These are phyloP conservation scores for Coelastrella sp. DNA, from an alignment of 139 green algal species.

Conservation along the genomic window DNA sequence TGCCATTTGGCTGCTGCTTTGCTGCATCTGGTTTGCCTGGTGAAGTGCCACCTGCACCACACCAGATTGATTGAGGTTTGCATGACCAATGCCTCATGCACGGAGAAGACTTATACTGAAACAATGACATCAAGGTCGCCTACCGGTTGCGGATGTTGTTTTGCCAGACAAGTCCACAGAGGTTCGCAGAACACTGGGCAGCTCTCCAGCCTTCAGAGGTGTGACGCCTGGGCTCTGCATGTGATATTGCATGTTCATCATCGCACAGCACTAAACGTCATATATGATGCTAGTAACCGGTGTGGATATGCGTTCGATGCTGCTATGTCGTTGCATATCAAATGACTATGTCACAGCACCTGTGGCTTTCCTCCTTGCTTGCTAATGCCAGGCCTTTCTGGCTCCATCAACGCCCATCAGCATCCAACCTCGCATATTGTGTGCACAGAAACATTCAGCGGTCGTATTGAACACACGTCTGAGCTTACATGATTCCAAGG, in stretches of 20 bases:
- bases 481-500: too few relatives aligned
- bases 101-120: not conserved
- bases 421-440: too few relatives aligned
- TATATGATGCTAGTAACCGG: too few relatives aligned
- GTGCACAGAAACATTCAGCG: too few relatives aligned
- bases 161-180: not conserved
- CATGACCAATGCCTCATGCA: too few relatives aligned
- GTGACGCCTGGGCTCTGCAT: not conserved
- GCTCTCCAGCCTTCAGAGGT: conserved; percentile 21
- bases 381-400: not conserved
- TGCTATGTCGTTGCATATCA: too few relatives aligned
- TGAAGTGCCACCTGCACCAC: not conserved
- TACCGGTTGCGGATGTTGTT: not conserved
- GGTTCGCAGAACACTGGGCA: conserved; percentile 31
- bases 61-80: too few relatives aligned
- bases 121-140: too few relatives aligned
- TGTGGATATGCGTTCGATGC: too few relatives aligned
- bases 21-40: conserved; percentile 1
- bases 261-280: too few relatives aligned
- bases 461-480: too few relatives aligned
- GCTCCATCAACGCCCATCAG: too few relatives aligned
- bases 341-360: not conserved
- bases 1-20: conserved; percentile 9
- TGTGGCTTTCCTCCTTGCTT: not conserved
- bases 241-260: not conserved